Evolutionary conservation across 73 alveolate species (phyloP).

Genomic region (Tetrahymena malaccensis): DNA sequence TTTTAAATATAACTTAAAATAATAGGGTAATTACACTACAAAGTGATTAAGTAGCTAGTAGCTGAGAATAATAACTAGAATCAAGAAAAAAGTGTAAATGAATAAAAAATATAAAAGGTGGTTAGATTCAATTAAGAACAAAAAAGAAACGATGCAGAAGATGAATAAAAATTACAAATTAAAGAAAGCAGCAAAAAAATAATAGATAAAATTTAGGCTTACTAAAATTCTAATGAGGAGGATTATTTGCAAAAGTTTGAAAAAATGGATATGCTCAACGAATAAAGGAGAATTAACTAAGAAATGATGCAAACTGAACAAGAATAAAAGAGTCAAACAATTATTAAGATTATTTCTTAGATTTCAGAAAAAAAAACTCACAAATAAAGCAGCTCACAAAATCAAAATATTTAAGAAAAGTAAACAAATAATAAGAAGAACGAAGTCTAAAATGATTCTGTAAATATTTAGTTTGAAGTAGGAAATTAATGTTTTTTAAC

Average conservation of each 20-base stretch:
- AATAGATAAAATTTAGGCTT: neutral
- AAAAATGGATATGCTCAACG: neutral
- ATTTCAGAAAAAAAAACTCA: neutral
- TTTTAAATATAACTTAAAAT: too few relatives aligned
- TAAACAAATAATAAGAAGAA: neutral
- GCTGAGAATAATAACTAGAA: too few relatives aligned
- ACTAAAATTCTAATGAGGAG: neutral
- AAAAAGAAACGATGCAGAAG: neutral
- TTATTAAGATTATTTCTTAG: neutral
- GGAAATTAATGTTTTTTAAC: neutral
- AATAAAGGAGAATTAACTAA: neutral
- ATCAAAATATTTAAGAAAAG: neutral
- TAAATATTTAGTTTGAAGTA: neutral
- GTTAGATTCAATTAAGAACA: neutral
- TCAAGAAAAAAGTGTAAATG: neutral
- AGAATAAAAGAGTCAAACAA: neutral
- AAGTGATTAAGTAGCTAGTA: neutral
- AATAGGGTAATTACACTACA: neutral
- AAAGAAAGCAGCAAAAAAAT: neutral
- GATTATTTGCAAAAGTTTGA: neutral
- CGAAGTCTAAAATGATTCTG: neutral
- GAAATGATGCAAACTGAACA: neutral
- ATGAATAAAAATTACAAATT: neutral
- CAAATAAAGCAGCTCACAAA: neutral
- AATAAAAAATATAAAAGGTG: neutral